A percentile compares a stretch with the other conserved stretches of the same genome.
Conservation (phyloP, 1,284 basidiomycete species). For the Taiwanofungus camphoratus region DNA sequence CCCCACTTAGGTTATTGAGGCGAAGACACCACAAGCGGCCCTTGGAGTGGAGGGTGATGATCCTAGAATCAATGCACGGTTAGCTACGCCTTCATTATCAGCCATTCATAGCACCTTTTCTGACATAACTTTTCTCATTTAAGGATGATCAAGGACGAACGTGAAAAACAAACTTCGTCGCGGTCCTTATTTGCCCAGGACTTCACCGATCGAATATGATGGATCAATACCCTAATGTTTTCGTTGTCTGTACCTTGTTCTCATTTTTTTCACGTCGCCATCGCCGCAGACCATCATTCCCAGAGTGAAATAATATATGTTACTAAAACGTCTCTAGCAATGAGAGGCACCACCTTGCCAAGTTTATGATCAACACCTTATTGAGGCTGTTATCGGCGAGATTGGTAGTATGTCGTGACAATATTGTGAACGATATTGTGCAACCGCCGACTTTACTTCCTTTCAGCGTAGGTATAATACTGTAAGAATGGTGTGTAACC, state of each 20-base stretch:
- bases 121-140: constrained; percentile 4
- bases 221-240: constrained; percentile 22
- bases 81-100: constrained; percentile 22
- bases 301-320: too few species aligned
- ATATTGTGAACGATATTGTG: too few species aligned
- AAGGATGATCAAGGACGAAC: constrained; percentile 71
- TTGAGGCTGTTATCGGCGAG: too few species aligned
- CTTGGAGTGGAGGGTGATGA: constrained; percentile 90
- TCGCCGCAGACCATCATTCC: too few species aligned
- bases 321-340: too few species aligned
- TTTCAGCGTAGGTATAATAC: too few species aligned
- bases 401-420: too few species aligned
- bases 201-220: constrained; percentile 29
- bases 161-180: constrained; percentile 44
- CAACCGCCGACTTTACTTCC: too few species aligned
- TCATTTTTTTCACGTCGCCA: too few species aligned
- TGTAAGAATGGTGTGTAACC: too few species aligned
- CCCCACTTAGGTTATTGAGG: constrained; percentile 74
- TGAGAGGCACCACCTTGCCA: too few species aligned
- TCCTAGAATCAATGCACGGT: constrained; percentile 82
- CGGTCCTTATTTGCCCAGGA: constrained; percentile 46
- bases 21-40: constrained; percentile 85
- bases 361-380: too few species aligned
- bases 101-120: not conserved
- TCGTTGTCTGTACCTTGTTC: not conserved